phyloP scores from a whole-genome alignment of 2,329 filamentous ascomycete species.

The Elsinoe ampelina region DNA sequence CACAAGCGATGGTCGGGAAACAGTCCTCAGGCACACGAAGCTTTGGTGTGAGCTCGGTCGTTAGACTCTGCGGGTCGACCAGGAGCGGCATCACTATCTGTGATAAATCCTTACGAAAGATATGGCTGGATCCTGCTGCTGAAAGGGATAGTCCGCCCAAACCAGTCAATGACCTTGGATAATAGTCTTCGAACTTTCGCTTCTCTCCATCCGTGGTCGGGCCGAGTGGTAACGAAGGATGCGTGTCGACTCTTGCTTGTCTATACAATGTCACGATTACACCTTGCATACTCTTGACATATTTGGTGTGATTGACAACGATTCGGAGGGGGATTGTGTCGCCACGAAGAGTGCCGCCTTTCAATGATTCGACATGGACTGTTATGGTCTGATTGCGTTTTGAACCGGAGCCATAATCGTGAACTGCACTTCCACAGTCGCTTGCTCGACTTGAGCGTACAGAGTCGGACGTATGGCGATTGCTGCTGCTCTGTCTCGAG shows the following conservation, averaged over 20 bases:
- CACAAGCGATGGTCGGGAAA: constrained; percentile 82
- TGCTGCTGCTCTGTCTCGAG: constrained; percentile 53
- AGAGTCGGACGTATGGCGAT: constrained; percentile 41
- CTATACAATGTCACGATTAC: constrained; percentile 89
- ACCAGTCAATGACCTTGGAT: constrained; percentile 77
- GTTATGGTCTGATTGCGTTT: constrained; percentile 63
- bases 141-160: constrained; percentile 78
- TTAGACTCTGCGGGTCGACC: constrained; percentile 70
- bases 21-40: constrained; percentile 81
- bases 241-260: constrained; percentile 80
- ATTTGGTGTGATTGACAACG: constrained; percentile 76
- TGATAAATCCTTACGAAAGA: constrained; percentile 91
- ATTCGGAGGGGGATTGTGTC: constrained; percentile 74
- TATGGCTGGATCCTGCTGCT: constrained; percentile 74
- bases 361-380: constrained; percentile 71
- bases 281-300: constrained; percentile 81
- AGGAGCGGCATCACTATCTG: constrained; percentile 84
- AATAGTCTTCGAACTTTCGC: constrained; percentile 70
- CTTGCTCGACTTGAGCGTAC: constrained; percentile 34
- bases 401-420: constrained; percentile 36
- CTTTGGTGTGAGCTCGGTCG: constrained; percentile 69
- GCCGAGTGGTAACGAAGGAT: constrained; percentile 52
- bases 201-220: constrained; percentile 57
- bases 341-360: constrained; percentile 75
- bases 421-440: constrained; percentile 36